Evolutionary conservation across 257 asterid genomes (phyloP), one percentile per base, ranked within the genome.

Genomic region (Gynochthodes officinalis): DNA sequence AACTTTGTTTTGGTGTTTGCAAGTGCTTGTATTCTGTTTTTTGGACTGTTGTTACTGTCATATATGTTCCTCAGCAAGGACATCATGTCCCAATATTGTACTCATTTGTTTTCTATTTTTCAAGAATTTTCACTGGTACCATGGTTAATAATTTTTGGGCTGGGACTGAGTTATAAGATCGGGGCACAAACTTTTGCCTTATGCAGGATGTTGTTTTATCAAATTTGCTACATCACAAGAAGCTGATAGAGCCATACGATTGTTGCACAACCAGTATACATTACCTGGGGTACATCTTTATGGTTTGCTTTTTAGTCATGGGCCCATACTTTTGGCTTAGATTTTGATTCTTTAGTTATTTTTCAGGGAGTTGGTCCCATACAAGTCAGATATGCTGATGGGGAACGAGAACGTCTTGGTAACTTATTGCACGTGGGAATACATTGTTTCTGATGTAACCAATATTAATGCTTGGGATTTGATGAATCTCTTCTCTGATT

Each of bases 361-460:
- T 73, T 77, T 60, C 88, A 93, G 98, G 98, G 96, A 74, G 75
- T 77, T 67, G 96, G 95, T 80, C 98, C 98, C 61, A 83, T 93
- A 78, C 98, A 93, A 87, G 98, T 93, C 78, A 86, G 98, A 87
- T 93, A 91, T 84, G 98, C 98, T 0, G 98, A 93, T 80, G 97
- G 98, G 74, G 98, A 93, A 86, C 91, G 98, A 54, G 97, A 91
- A 84, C 96, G 98, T 50, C 93, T 93, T 80, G 98, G 98, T 93
- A 89, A 70, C 61, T 74, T 62, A 25, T 49, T 14, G n/a, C 27
- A 37, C 25, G 55, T 49, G 40, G 13, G 50, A 30, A 49, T 58
- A 8, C 37, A 8, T 28, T 68, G 21, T 48, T 16, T 67, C 19
- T 30, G 21, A 68, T 21, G 32, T 49, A 49, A 19, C 62, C 62